phyloP scores from a whole-genome alignment of 2,329 filamentous ascomycete genomes.

The Epichloe baconii region DNA sequence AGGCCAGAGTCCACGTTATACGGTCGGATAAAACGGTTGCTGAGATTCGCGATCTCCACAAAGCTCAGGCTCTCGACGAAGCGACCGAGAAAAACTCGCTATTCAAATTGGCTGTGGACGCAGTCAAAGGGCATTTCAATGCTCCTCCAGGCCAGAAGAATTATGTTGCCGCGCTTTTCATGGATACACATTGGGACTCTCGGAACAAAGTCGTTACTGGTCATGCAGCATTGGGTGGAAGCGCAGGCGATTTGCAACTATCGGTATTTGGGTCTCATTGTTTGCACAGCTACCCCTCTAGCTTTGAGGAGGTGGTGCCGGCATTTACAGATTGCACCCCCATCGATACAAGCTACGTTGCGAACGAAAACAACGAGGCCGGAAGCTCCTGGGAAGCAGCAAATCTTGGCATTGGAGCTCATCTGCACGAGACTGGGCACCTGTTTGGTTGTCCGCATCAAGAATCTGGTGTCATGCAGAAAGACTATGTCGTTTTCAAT shows the following conservation, averaged over 20 bases:
- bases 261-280: slow-evolving; percentile 89
- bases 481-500: slow-evolving; percentile 76
- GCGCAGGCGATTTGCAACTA: slow-evolving; percentile 59
- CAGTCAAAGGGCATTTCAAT: slow-evolving; percentile 66
- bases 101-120: slow-evolving; percentile 63
- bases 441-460: slow-evolving; percentile 83
- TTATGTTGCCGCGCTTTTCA: slow-evolving; percentile 74
- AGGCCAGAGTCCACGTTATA: slow-evolving; percentile 81
- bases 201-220: slow-evolving; percentile 55
- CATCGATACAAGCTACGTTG: slow-evolving; percentile 67
- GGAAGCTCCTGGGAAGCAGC: slow-evolving; percentile 94
- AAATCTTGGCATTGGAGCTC: slow-evolving; percentile 84
- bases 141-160: slow-evolving; percentile 65
- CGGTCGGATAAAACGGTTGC: slow-evolving; percentile 70
- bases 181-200: slow-evolving; percentile 84
- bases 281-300: slow-evolving; percentile 79
- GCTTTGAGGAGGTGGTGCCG: slow-evolving; percentile 78
- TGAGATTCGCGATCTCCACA: slow-evolving; percentile 66
- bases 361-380: slow-evolving; percentile 75
- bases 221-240: slow-evolving; percentile 73
- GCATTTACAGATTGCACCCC: slow-evolving; percentile 84
- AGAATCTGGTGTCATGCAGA: slow-evolving; percentile 81
- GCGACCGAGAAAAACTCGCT: slow-evolving; percentile 61
- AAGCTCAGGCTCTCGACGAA: slow-evolving; percentile 62
- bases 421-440: slow-evolving; percentile 84